Evolutionary conservation across 2,329 filamentous ascomycete genomes (phyloP), one percentile per base, ranked within the genome.

Genomic region (Periconia digitata): DNA sequence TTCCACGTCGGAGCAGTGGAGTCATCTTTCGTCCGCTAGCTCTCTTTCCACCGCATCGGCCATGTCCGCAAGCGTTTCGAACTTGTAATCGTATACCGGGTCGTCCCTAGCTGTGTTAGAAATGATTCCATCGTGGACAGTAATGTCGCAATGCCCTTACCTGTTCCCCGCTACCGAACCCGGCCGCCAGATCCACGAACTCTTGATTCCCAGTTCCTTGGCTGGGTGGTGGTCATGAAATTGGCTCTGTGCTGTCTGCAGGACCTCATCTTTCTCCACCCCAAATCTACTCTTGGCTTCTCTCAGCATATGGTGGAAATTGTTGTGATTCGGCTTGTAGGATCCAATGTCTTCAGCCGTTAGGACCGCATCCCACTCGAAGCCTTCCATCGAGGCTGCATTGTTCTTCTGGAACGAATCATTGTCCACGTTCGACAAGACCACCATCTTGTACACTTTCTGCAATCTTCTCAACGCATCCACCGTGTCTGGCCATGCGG

Each of bases 341-440:
- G 75, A 78, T 1, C 87, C 86, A 44, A 90, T 82, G 38, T 87
- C 81, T 69, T 90, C 76, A 1, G 87, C 87, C 2, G 86, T 89
- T 67, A 86, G 83, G 20, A 88, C 74, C 12, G 79, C 77, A 58
- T 87, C 85, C 59, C 90, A 85, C 12, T 74, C 56, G 20, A 81
- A 75, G 0, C 77, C 79, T 16, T 72, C 64, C 12, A 89, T 70
- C 7, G 27, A 21, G 0, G 79, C 75, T 1, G 70, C 62, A 13
- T 77, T 73, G 2, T 78, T 79, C 18, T 67, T 69, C 0, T 68
- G 58, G 56, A 85, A 85, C 0, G 79, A 81, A 2, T 61, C 66
- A 23, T 72, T 72, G 64, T 85, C 80, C 0, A 85, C 78, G 53
- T 86, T 87, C 29, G 79, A 81, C 8, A 87, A 70, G 20, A 85